Base-by-base conservation (phyloP, 1,139 yeast genomes). In the Chernovozyma sophiae-reginae region DNA sequence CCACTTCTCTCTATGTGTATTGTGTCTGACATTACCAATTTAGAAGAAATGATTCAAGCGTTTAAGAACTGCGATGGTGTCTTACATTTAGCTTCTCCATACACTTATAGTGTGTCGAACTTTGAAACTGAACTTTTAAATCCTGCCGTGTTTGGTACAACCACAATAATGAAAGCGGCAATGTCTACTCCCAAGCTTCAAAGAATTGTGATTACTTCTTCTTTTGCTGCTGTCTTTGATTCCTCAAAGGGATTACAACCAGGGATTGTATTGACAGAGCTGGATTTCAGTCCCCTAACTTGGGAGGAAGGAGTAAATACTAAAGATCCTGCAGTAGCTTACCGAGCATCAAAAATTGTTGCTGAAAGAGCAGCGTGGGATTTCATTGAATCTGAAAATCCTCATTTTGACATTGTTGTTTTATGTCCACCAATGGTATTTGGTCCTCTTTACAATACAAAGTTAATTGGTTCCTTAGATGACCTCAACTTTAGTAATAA, bases 171-270 rank as follows among this genome's bases (percentile, higher is more conserved):
- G 42, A 44, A 43, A 14, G 59, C 69, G 0, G 62, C 72, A 34
- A 49, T 59, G 20, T 51, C 56, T 44, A 81, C 74, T 3, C 72
- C 75, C 16, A 68, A 72, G 33, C 72, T 78, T 31, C 67, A 61
- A 36, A 62, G 65, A 12, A 72, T 79, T 28, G 79, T 77, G 22
- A 55, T 76, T 18, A 78, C 83, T 1, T 76, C 82, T 0, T 72
- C 81, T 1, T 50, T 47, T 39, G 63, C 59, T 14, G 49, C 58
- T 2, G 32, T 43, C n/a, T 46, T 43, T 37, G 38, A 2, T 41
- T 73, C 68, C 41, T 60, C 52, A 36, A 56, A 68, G 32, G 39
- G 56, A 3, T 20, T 20, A 20, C 23, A 20, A 20, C 23, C 23
- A 7, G 23, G 23, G 10, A 10, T 20, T 20, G 23, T 20, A 35